A percentile compares a stretch with the other conserved stretches of the same genome.
Evolutionary conservation across 768 basidiomycete genomes (phyloP).

Genomic region (Hericium coralloides): DNA sequence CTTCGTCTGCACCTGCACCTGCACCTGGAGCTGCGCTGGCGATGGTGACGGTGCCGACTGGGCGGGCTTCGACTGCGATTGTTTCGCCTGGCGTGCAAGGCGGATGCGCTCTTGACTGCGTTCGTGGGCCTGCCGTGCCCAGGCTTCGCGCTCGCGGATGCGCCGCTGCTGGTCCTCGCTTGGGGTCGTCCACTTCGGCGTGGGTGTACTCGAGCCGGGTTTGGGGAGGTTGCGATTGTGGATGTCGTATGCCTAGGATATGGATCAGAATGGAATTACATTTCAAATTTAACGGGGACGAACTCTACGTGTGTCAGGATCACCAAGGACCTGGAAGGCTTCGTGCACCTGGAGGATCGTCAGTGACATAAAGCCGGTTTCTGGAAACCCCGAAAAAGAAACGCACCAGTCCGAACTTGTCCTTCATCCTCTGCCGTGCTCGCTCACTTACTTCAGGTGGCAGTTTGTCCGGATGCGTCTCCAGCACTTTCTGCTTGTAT

Average conservation of each 20-base stretch:
- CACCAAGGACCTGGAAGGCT: slow-evolving; percentile 52
- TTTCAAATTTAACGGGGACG: neutral
- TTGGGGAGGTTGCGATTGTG: neutral
- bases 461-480: slow-evolving; percentile 70
- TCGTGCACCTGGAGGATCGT: slow-evolving; percentile 41
- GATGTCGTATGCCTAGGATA: neutral
- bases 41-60: neutral
- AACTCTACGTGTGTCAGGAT: slow-evolving; percentile 48
- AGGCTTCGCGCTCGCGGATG: slow-evolving; percentile 1
- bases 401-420: slow-evolving; percentile 52
- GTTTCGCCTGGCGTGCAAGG: neutral
- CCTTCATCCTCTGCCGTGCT: slow-evolving; percentile 45
- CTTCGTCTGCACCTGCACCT: neutral
- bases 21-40: neutral
- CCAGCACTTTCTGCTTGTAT: slow-evolving; percentile 56
- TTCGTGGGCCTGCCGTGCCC: neutral
- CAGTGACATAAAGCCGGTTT: slow-evolving; percentile 10
- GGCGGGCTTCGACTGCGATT: neutral
- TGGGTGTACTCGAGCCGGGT: neutral
- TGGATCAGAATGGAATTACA: neutral
- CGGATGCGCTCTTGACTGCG: neutral
- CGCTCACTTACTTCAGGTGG: slow-evolving; percentile 40
- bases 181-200: neutral
- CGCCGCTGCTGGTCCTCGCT: neutral
- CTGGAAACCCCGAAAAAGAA: neutral